phyloP scores from a whole-genome alignment of 352 stramenopile species.

The Globisporangium carolinianum region DNA sequence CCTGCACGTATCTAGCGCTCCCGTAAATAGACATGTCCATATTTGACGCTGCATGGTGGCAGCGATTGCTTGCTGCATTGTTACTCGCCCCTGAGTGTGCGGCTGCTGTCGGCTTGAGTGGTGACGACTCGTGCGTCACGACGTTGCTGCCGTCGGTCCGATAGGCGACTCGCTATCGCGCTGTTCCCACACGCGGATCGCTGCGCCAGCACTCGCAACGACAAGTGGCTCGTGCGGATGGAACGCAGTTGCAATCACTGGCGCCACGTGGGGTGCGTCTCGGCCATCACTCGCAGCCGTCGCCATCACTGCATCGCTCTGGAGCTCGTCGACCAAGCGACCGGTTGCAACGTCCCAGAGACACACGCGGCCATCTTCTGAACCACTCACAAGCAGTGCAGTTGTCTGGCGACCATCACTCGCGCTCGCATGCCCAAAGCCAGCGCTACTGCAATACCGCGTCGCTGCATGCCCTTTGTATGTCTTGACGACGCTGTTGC shows the following conservation, averaged over 20 bases:
- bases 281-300: conserved; percentile 4
- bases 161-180: conserved; percentile 1
- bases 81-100: too few relatives aligned
- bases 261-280: conserved; percentile 19
- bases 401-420: conserved; percentile 9
- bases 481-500: conserved; percentile 49
- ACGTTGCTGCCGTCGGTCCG: too few relatives aligned
- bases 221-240: conserved; percentile 61
- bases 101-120: too few relatives aligned
- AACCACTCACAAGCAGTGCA: conserved; percentile 79
- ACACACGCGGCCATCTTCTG: conserved; percentile 89
- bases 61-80: too few relatives aligned
- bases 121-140: too few relatives aligned
- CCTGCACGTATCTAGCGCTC: too few relatives aligned
- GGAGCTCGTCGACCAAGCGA: conserved; percentile 30
- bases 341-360: conserved; percentile 90
- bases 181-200: conserved; percentile 41
- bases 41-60: too few relatives aligned
- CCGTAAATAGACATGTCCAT: conserved; percentile 32
- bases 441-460: conserved; percentile 84
- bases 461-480: conserved; percentile 74
- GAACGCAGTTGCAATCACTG: conserved; percentile 84
- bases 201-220: conserved; percentile 77
- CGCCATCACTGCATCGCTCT: neutral
- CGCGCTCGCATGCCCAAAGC: conserved; percentile 34